phyloP scores from a whole-genome alignment of 139 green algal genomes.

The Closterium sp. region DNA sequence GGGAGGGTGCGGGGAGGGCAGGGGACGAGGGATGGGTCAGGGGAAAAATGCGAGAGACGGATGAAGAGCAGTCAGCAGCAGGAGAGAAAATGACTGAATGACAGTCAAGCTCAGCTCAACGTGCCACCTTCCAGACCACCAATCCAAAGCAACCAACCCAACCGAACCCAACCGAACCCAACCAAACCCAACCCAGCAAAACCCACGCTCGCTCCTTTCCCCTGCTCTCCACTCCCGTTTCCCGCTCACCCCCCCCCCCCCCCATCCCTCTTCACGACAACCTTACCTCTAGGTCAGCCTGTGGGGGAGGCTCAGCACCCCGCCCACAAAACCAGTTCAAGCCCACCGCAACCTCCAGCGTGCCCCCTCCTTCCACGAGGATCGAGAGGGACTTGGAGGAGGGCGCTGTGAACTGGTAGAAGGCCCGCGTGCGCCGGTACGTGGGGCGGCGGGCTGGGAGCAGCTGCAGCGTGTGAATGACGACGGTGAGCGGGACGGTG shows the following conservation, averaged over 20 bases:
- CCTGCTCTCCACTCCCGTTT: too few relatives aligned
- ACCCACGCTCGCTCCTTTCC: too few relatives aligned
- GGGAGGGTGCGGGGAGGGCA: background rate
- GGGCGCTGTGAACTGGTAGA: constrained; percentile 4
- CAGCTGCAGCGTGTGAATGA: constrained; percentile 43
- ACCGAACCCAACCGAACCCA: too few relatives aligned
- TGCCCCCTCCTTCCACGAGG: constrained; percentile 59
- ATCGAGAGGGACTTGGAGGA: background rate
- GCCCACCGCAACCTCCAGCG: constrained; percentile 78
- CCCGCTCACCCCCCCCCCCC: too few relatives aligned
- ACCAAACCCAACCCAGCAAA: too few relatives aligned
- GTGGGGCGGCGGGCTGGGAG: background rate
- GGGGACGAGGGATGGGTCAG: too few relatives aligned
- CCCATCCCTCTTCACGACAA: background rate
- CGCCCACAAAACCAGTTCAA: constrained; percentile 77
- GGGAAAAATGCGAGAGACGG: too few relatives aligned
- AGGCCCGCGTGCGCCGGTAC: constrained; percentile 2
- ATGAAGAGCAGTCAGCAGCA: too few relatives aligned
- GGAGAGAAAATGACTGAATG: too few relatives aligned
- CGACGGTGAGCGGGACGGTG: constrained; percentile 36
- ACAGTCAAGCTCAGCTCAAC: too few relatives aligned
- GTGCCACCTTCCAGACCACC: too few relatives aligned
- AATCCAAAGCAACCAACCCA: too few relatives aligned
- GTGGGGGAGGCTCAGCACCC: background rate
- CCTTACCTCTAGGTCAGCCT: constrained; percentile 61